Conservation (phyloP, 192 early-diverging fungal species). For the Mortierella alpina region DNA sequence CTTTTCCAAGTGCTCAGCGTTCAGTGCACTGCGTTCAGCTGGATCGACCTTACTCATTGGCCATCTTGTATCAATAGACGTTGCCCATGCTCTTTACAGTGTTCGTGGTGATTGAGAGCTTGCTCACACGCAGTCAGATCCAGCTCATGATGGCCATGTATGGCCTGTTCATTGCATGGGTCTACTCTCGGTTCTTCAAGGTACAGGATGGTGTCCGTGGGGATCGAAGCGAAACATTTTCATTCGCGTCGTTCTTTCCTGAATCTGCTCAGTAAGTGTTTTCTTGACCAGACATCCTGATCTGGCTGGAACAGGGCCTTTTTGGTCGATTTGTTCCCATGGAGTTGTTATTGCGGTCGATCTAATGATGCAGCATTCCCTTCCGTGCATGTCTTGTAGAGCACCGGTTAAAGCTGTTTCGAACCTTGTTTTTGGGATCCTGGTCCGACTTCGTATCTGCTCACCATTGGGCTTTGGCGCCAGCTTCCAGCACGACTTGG, state of each 20-base stretch:
- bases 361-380: too few relatives aligned
- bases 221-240: conserved; percentile 92
- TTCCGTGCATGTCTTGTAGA: conserved; percentile 30
- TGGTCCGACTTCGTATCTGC: conserved; percentile 66
- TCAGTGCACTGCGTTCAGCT: too few relatives aligned
- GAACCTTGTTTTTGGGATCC: conserved; percentile 68
- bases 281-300: too few relatives aligned
- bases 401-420: conserved; percentile 75
- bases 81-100: conserved; percentile 57
- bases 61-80: conserved; percentile 32
- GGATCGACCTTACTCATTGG: too few relatives aligned
- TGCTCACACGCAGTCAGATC: conserved; percentile 63
- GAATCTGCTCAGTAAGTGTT: conserved; percentile 75
- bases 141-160: conserved; percentile 77
- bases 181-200: conserved; percentile 89
- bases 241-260: conserved; percentile 91
- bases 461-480: conserved; percentile 56
- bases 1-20: background rate
- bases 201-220: conserved; percentile 81
- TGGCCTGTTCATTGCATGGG: conserved; percentile 81
- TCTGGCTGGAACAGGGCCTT: too few relatives aligned
- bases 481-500: conserved; percentile 55
- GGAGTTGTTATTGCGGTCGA: too few relatives aligned
- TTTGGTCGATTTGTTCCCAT: too few relatives aligned
- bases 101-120: conserved; percentile 56